Base-by-base conservation (phyloP, 2,329 filamentous ascomycete genomes). In the Pestalotiopsis sp. region DNA sequence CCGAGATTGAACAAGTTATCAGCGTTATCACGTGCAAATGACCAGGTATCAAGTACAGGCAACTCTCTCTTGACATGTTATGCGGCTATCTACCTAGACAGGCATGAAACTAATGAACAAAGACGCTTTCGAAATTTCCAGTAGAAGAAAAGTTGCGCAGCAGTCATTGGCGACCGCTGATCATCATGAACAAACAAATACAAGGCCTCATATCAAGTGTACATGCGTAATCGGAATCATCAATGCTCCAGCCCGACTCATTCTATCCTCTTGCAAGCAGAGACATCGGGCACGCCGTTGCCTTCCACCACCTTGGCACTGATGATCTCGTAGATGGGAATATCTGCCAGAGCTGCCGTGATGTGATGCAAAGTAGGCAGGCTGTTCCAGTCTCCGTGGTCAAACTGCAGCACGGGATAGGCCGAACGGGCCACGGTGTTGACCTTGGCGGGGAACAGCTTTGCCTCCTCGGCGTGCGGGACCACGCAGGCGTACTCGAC, bases 321-420 rank as follows among this genome's bases (percentile, higher is more conserved):
- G 3, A 90, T 78, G 52, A 91, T 76, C 68, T 85, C 84, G 72
- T 87, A 89, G 1, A 90, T 76, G 0, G 88, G 89, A 4, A 91
- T 80, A 71, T 88, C 85, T 1, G 83, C 83, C 68, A 91, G 75
- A 14, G 83, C 79, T 23, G 78, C 76, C 4, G 87, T 78, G 9
- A 91, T 78, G 73, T 91, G 86, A 73, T 91, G 88, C 66, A 91
- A 77, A 2, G 89, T 91, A 0, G 89, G 90, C 68, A 91, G 74
- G 4, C 77, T 79, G 61, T 87, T 79, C 87, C 84, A 87, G 72
- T 87, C 83, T 17, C 84, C 72, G 0, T 78, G 79, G 52, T 87
- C 80, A 66, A 90, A 83, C 65, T 79, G 77, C 65, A 91, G 76
- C 2, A 73, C 80, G 0, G 85, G 84, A 13, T 81, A 81, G 1